These are phyloP conservation scores for Aureobasidium namibiae DNA, from an alignment of 2,329 filamentous ascomycete species.

Conservation along the genomic window DNA sequence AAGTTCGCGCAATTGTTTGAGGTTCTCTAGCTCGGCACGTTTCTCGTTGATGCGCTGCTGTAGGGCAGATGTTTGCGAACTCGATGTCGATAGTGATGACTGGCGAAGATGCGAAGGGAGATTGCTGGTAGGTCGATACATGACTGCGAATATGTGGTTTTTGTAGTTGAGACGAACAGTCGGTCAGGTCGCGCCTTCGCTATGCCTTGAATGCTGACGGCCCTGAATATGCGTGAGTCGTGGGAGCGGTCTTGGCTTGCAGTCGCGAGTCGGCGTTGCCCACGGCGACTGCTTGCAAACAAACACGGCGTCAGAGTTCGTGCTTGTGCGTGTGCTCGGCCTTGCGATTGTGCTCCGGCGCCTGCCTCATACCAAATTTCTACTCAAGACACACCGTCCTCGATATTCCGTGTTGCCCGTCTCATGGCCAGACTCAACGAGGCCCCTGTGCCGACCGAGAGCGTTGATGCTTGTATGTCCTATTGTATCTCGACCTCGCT, in stretches of 20 bases:
- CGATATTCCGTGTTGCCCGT: constrained; percentile 6
- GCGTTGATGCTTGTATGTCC: constrained; percentile 60
- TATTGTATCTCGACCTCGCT: background rate
- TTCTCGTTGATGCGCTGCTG: constrained; percentile 76
- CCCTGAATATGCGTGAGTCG: background rate
- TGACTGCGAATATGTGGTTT: constrained; percentile 21
- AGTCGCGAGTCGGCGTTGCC: background rate
- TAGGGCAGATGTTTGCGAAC: constrained; percentile 60
- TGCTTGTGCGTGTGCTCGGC: background rate
- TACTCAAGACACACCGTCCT: background rate
- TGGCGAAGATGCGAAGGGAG: constrained; percentile 61
- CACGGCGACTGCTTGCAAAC: background rate
- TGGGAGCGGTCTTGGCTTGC: background rate
- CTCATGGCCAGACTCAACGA: constrained; percentile 76
- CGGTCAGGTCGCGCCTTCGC: background rate
- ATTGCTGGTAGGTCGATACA: constrained; percentile 30
- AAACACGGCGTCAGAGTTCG: background rate
- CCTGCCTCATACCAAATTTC: background rate
- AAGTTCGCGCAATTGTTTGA: constrained; percentile 69
- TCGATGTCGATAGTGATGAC: constrained; percentile 41
- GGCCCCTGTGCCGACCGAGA: constrained; percentile 49
- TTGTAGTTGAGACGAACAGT: background rate
- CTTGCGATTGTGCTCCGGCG: background rate
- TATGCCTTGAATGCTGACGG: background rate
- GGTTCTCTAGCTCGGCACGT: constrained; percentile 70